Evolutionary conservation across 1,139 yeast species (phyloP).

Genomic region (Debaryomyces udenii): DNA sequence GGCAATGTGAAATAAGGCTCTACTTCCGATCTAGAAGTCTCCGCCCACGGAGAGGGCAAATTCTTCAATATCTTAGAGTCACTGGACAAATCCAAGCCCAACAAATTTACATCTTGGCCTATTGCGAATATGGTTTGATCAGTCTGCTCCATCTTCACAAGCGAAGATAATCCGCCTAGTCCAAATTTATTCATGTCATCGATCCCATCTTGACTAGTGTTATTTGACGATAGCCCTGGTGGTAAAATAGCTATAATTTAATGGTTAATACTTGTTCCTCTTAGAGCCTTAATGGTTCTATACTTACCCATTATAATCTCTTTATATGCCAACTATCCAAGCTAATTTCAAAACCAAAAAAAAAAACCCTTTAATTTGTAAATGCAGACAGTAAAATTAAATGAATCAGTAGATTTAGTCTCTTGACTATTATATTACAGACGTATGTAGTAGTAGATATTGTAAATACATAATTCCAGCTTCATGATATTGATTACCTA

Average conservation of each 20-base stretch:
- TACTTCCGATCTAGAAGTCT: constrained; percentile 86
- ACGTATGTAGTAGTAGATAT: neutral
- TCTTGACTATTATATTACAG: neutral
- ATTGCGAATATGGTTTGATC: constrained; percentile 74
- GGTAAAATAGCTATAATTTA: constrained; percentile 28
- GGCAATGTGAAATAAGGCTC: constrained; percentile 79
- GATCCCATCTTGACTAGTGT: constrained; percentile 14
- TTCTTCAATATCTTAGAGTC: constrained; percentile 60
- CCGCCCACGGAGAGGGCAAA: constrained; percentile 95
- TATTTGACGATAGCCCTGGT: constrained; percentile 31
- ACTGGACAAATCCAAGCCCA: constrained; percentile 65
- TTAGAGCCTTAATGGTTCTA: neutral
- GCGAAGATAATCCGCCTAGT: constrained; percentile 67
- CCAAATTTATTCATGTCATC: constrained; percentile 67
- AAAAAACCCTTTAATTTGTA: neutral
- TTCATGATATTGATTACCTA: constrained; percentile 7
- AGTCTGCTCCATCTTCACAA: constrained; percentile 67
- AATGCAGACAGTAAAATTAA: neutral
- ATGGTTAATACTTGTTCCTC: constrained; percentile 5
- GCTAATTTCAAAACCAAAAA: neutral
- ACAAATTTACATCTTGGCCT: constrained; percentile 78
- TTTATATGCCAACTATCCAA: neutral
- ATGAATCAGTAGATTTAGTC: constrained; percentile 1
- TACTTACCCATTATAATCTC: constrained; percentile 6
- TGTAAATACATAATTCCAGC: neutral